Conservation (phyloP, 108 stramenopile species). For the Nannochloropsis salina region DNA sequence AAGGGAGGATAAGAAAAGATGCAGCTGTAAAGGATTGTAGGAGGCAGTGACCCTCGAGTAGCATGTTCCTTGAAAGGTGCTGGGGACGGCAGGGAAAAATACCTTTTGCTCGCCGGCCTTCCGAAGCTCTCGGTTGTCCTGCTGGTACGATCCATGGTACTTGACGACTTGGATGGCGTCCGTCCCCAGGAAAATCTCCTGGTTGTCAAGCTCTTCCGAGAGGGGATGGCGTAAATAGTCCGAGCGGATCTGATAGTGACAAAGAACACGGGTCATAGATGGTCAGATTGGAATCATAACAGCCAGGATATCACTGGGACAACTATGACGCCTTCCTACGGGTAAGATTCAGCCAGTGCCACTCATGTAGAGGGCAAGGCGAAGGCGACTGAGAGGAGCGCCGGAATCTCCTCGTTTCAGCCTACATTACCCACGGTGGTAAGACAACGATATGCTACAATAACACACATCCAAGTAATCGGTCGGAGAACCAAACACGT, state of each 20-base stretch:
- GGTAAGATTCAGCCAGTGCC: no score
- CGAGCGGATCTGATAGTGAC: background rate
- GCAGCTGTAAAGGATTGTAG: background rate
- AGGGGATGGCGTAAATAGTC: constrained; percentile 46
- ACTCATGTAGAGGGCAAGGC: no score
- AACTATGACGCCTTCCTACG: no score
- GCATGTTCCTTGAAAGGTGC: background rate
- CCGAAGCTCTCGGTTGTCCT: constrained; percentile 84
- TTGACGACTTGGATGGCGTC: constrained; percentile 62
- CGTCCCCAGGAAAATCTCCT: constrained; percentile 51
- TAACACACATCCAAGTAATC: no score
- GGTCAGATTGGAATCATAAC: no score
- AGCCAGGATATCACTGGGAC: no score
- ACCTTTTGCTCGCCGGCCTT: constrained; percentile 56
- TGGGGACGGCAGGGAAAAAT: background rate
- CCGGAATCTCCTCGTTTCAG: no score
- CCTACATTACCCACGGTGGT: no score
- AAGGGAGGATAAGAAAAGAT: background rate
- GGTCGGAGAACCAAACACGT: no score
- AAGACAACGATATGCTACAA: no score
- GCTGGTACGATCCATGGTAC: constrained; percentile 96
- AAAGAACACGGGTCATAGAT: no score
- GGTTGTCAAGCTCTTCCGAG: constrained; percentile 40
- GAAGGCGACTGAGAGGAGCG: no score
- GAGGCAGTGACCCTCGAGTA: background rate